phyloP scores from a whole-genome alignment of 2,329 filamentous ascomycete species.

The Arthrobotrys pseudoclavata region DNA sequence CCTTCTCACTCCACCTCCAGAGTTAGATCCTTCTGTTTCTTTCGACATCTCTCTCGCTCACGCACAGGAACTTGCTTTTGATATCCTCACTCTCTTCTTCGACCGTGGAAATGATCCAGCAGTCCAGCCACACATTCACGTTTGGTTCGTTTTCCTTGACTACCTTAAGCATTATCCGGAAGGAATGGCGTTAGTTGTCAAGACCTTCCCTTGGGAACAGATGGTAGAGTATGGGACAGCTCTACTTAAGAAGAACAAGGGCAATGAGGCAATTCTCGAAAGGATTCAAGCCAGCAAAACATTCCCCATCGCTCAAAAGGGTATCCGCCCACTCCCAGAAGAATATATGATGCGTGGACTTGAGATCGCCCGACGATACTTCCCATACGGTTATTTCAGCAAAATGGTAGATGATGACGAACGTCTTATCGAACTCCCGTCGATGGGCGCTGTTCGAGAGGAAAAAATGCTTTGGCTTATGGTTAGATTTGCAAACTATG shows the following conservation, averaged over 20 bases:
- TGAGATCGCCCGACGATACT: conserved; percentile 73
- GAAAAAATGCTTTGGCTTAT: conserved; percentile 75
- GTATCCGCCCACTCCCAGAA: conserved; percentile 74
- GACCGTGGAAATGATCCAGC: conserved; percentile 72
- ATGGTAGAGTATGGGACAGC: conserved; percentile 69
- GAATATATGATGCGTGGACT: conserved; percentile 78
- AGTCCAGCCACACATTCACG: conserved; percentile 75
- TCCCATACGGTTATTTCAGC: conserved; percentile 66
- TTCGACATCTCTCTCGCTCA: conserved; percentile 64
- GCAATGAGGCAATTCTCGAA: conserved; percentile 63
- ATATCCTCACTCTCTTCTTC: conserved; percentile 70
- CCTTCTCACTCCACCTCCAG: conserved; percentile 38
- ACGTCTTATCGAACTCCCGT: conserved; percentile 74
- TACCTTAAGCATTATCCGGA: conserved; percentile 67
- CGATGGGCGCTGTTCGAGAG: conserved; percentile 72
- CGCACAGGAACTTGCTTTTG: conserved; percentile 67
- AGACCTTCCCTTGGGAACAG: conserved; percentile 71
- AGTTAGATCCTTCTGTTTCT: conserved; percentile 36
- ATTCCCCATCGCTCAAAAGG: conserved; percentile 70
- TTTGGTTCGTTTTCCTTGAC: conserved; percentile 73
- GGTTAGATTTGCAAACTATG: conserved; percentile 67
- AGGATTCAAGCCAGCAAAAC: conserved; percentile 66
- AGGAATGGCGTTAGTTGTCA: conserved; percentile 68
- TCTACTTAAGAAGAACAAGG: conserved; percentile 64
- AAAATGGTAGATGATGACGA: conserved; percentile 74